These are phyloP conservation scores for Pouteria glomerata DNA, from an alignment of 148 eudicot genomes.

Conservation along the genomic window DNA sequence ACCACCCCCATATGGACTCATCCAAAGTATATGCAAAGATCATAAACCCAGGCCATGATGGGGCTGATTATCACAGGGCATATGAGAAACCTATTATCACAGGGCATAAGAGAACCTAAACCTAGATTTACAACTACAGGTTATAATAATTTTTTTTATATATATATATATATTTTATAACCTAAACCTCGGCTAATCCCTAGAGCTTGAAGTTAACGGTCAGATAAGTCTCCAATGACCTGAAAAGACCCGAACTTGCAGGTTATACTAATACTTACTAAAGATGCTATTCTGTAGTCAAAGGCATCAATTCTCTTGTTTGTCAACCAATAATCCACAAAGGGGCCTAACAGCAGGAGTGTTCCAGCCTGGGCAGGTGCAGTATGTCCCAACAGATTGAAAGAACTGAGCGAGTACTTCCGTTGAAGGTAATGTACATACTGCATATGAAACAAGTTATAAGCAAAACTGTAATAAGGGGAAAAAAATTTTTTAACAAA, in stretches of 20 bases:
- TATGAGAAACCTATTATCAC: too few species aligned
- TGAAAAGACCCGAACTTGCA: neutral
- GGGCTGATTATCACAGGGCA: too few species aligned
- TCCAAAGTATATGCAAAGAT: too few species aligned
- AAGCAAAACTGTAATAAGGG: neutral
- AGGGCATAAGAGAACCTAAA: too few species aligned
- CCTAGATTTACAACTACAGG: too few species aligned
- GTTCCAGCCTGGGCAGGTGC: constrained; percentile 75
- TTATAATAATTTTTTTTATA: too few species aligned
- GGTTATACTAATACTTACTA: constrained; percentile 35
- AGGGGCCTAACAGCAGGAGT: constrained; percentile 58
- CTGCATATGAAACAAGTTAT: constrained; percentile 36
- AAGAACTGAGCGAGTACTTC: constrained; percentile 72
- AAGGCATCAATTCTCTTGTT: constrained; percentile 56
- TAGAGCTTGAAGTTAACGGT: too few species aligned
- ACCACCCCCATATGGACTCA: too few species aligned
- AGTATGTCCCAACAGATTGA: constrained; percentile 71
- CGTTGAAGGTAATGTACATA: constrained; percentile 65
- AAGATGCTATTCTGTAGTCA: constrained; percentile 45
- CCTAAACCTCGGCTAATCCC: too few species aligned
- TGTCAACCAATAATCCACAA: constrained; percentile 74
- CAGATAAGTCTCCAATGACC: too few species aligned
- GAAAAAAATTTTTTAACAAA: neutral
- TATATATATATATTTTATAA: too few species aligned
- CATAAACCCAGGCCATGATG: too few species aligned